Evolutionary conservation across 2,329 filamentous ascomycete genomes (phyloP).

Genomic region (Zasmidium citrigriseum): DNA sequence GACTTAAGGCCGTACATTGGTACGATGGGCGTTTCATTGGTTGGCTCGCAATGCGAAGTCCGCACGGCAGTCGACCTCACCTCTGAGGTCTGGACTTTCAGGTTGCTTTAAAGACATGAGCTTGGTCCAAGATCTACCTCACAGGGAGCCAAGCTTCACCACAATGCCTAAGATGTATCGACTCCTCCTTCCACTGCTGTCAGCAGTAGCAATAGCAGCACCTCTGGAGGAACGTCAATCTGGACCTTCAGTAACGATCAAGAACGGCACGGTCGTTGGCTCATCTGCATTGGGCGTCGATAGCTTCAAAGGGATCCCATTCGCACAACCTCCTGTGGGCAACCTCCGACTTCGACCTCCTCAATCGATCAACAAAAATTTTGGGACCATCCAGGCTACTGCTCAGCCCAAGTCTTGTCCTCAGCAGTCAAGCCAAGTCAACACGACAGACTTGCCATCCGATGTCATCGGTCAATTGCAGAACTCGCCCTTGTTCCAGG

Average conservation of each 20-base stretch:
- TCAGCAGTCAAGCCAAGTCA: constrained; percentile 57
- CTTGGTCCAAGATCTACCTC: too few relatives aligned
- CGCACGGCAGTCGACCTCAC: not conserved
- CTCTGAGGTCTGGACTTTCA: too few relatives aligned
- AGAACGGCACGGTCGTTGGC: constrained; percentile 60
- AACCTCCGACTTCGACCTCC: constrained; percentile 69
- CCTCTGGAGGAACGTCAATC: constrained; percentile 21
- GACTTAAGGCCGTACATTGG: too few relatives aligned
- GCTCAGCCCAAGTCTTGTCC: constrained; percentile 65
- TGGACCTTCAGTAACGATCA: constrained; percentile 40
- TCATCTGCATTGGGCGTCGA: constrained; percentile 55
- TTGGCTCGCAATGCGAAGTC: too few relatives aligned
- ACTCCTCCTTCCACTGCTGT: constrained; percentile 10
- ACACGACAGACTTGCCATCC: constrained; percentile 35
- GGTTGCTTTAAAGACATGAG: too few relatives aligned
- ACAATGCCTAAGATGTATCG: too few relatives aligned
- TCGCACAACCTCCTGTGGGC: constrained; percentile 68
- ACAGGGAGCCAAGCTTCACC: not conserved
- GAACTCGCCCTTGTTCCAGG: constrained; percentile 43
- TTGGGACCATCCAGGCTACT: constrained; percentile 65
- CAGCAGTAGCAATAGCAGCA: constrained; percentile 12
- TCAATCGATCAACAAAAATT: constrained; percentile 55
- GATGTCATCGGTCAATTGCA: constrained; percentile 41
- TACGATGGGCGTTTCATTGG: too few relatives aligned
- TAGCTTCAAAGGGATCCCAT: constrained; percentile 74